A percentile compares a stretch with the other conserved stretches of the same genome.
Conservation (phyloP, 1,284 basidiomycete genomes). For the Agaricales sp. region DNA sequence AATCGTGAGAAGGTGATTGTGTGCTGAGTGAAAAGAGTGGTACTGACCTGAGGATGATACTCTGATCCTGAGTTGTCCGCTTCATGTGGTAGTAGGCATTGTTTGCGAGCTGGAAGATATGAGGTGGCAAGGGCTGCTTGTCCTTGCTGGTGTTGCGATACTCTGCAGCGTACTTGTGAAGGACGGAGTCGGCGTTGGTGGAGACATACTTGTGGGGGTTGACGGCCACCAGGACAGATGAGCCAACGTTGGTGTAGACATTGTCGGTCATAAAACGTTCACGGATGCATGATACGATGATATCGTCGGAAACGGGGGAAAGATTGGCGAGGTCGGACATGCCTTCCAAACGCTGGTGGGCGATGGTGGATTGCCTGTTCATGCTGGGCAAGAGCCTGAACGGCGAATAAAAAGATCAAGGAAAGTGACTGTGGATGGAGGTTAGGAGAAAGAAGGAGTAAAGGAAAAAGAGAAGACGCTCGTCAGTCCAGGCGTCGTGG, state of each 20-base stretch:
- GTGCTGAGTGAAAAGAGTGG: conserved; percentile 2
- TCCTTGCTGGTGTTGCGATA: conserved; percentile 55
- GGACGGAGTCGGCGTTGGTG: conserved; percentile 69
- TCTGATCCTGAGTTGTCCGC: conserved; percentile 89
- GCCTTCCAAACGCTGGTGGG: conserved; percentile 55
- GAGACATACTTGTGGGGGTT: conserved; percentile 85
- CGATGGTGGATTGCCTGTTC: conserved; percentile 27
- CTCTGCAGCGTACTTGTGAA: conserved; percentile 77
- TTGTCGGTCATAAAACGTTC: conserved; percentile 80
- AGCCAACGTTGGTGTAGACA: conserved; percentile 73
- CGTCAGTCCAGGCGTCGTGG: neutral
- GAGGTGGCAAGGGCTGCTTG: conserved; percentile 50
- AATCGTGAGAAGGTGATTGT: conserved; percentile 3
- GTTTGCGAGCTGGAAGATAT: conserved; percentile 85
- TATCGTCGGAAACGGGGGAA: conserved; percentile 59
- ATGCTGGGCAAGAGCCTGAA: conserved; percentile 11
- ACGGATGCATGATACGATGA: conserved; percentile 72
- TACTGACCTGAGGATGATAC: conserved; percentile 72
- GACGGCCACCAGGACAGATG: conserved; percentile 66
- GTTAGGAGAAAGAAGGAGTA: neutral
- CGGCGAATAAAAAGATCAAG: neutral
- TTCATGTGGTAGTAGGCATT: conserved; percentile 96
- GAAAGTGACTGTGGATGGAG: neutral
- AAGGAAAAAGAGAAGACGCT: neutral
- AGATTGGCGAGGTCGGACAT: conserved; percentile 56